Evolutionary conservation across 805 yeast species (phyloP), one percentile per base, ranked within the genome.

Genomic region (Myxozyma neglecta): DNA sequence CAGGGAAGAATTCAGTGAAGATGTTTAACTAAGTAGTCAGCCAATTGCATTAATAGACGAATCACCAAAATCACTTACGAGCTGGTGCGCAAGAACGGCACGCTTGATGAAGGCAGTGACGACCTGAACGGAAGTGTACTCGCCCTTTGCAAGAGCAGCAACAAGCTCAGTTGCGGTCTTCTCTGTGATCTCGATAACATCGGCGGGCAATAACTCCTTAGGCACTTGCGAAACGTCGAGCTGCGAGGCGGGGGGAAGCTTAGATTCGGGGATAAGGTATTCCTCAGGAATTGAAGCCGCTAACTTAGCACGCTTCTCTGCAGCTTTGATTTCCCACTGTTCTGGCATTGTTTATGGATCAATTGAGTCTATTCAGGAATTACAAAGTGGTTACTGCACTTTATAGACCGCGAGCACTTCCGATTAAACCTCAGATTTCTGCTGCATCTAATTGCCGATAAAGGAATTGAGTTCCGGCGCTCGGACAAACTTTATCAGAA

Each of bases 81-180:
- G 72, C 67, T 85, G 88, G 63, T 84, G 87, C 0, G 85, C 85
- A 20, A 83, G 72, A 2, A 84, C 79, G 3, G 88, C 83, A 49
- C 88, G 72, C 68, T 85, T 85, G 61, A 84, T 79, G 70, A 81
- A 85, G 0, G 88, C 88, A 10, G 71, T 72, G 0, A 82, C 74
- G 2, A 85, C 85, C 49, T 80, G 78, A 0, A 73, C 70, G 0
- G 87, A 70, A 2, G 78, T 72, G 72, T 77, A 75, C 59, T 75
- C 71, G 29, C 78, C 78, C 3, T 53, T 29, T 3, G 63, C 60
- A 10, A 72, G 42, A 6, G 57, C 59, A 14, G 45, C 57, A 4
- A 70, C 62, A 36, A 72, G 57, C 44, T 64, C 68, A 6, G 66
- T 56, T 6, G 66, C 73, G 35, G 63, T 60, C 53, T 55, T 43